A percentile compares a stretch with the other conserved stretches of the same genome.
These are phyloP conservation scores for Yamadazyma insecticola DNA, from an alignment of 805 yeast genomes.

Conservation along the genomic window DNA sequence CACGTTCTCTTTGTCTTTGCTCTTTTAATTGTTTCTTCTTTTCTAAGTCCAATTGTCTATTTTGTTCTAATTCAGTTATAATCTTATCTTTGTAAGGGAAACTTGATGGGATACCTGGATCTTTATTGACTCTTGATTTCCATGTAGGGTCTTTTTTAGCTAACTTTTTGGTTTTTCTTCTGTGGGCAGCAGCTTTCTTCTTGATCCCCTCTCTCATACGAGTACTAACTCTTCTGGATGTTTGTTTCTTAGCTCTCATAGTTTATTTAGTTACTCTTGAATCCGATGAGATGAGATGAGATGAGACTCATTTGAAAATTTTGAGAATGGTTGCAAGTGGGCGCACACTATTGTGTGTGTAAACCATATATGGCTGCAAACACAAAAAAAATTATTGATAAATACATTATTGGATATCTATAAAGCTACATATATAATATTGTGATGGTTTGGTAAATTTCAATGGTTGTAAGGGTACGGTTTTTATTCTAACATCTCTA, in stretches of 20 bases:
- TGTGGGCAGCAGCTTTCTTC: conserved; percentile 91
- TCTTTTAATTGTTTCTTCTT: conserved; percentile 46
- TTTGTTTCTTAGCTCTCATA: conserved; percentile 57
- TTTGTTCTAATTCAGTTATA: conserved; percentile 64
- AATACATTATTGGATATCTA: too few species aligned
- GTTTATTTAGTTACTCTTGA: too few species aligned
- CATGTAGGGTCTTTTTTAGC: conserved; percentile 92
- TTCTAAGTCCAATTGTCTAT: conserved; percentile 52
- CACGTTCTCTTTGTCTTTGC: conserved; percentile 46
- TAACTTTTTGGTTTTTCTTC: conserved; percentile 74
- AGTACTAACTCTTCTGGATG: conserved; percentile 86
- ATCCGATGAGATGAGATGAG: too few species aligned
- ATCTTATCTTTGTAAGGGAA: conserved; percentile 92
- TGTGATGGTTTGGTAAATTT: too few species aligned
- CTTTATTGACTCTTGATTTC: conserved; percentile 80
- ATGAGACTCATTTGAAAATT: too few species aligned
- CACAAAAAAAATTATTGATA: too few species aligned
- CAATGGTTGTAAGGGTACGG: too few species aligned
- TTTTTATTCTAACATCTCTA: too few species aligned
- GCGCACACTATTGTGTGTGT: too few species aligned
- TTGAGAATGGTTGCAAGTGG: too few species aligned
- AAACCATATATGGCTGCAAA: too few species aligned
- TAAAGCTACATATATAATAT: too few species aligned
- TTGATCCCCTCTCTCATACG: conserved; percentile 95
- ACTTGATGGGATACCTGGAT: conserved; percentile 90